A percentile compares a stretch with the other conserved stretches of the same genome.
Conservation (phyloP, 257 asterid genomes). For the Ophiorrhiza pumila region DNA sequence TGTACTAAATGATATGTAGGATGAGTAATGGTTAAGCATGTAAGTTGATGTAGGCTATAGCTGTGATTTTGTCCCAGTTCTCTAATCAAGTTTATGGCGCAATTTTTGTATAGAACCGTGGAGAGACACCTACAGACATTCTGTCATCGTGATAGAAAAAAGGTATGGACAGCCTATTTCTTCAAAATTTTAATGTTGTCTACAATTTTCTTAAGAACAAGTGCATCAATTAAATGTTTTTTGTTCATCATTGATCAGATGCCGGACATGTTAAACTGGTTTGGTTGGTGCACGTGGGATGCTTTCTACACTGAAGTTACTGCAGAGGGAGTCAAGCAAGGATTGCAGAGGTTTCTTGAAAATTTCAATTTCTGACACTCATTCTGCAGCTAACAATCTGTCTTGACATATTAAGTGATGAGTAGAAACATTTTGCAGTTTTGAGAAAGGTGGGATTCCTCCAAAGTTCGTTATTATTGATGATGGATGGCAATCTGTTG, state of each 20-base stretch:
- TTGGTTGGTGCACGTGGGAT: slow-evolving; percentile 99
- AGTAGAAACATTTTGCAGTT: slow-evolving; percentile 32
- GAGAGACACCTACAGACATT: slow-evolving; percentile 82
- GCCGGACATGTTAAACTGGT: slow-evolving; percentile 96
- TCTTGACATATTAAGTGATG: background rate
- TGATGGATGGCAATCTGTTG: slow-evolving; percentile 96
- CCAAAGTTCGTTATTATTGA: slow-evolving; percentile 86
- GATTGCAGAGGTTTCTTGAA: slow-evolving; percentile 58
- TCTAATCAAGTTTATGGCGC: slow-evolving; percentile 4
- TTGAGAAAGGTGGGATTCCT: slow-evolving; percentile 70
- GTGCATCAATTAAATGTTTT: background rate
- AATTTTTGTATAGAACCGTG: slow-evolving; percentile 51
- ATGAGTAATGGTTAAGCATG: background rate
- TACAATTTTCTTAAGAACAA: background rate
- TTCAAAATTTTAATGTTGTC: background rate
- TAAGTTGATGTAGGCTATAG: background rate
- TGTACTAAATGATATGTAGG: background rate
- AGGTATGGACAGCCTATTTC: slow-evolving; percentile 38
- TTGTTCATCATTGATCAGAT: slow-evolving; percentile 41
- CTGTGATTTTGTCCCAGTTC: too few relatives aligned
- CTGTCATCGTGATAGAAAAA: slow-evolving; percentile 80
- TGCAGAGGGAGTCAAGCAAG: slow-evolving; percentile 76
- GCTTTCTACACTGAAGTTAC: slow-evolving; percentile 92
- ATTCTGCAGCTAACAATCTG: background rate
- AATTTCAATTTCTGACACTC: background rate